Conservation (phyloP, 305 asterid species). For the Solanum hybrid region DNA sequence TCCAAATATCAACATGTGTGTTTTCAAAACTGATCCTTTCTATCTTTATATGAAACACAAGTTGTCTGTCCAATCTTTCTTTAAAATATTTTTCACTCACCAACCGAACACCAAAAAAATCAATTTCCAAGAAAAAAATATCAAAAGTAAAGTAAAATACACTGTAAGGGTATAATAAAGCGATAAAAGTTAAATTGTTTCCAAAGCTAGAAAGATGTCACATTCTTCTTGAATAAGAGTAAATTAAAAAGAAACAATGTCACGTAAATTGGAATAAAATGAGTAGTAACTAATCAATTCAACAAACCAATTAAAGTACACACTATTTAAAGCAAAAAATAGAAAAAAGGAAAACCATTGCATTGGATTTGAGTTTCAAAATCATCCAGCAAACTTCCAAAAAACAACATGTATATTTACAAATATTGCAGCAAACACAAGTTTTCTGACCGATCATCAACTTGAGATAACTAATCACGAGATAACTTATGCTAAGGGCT, state of each 20-base stretch:
- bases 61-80: too few species aligned
- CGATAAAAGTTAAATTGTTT: neutral
- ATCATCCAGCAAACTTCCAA: neutral
- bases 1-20: too few species aligned
- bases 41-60: too few species aligned
- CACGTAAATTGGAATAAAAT: too few species aligned
- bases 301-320: neutral
- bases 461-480: neutral
- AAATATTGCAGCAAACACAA: neutral
- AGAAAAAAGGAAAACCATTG: neutral
- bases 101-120: too few species aligned
- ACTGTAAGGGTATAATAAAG: neutral
- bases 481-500: neutral
- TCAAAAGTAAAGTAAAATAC: too few species aligned
- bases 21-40: too few species aligned
- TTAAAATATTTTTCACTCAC: too few species aligned
- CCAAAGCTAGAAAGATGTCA: neutral
- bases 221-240: neutral
- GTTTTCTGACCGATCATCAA: neutral
- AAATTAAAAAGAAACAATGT: neutral
- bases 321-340: neutral
- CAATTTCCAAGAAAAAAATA: too few species aligned
- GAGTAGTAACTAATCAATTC: neutral
- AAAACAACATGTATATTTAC: neutral
- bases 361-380: neutral